These are phyloP conservation scores for Pseudoscleropodium purum DNA, from an alignment of 225 moss, liverwort and hornwort species.

Conservation along the genomic window DNA sequence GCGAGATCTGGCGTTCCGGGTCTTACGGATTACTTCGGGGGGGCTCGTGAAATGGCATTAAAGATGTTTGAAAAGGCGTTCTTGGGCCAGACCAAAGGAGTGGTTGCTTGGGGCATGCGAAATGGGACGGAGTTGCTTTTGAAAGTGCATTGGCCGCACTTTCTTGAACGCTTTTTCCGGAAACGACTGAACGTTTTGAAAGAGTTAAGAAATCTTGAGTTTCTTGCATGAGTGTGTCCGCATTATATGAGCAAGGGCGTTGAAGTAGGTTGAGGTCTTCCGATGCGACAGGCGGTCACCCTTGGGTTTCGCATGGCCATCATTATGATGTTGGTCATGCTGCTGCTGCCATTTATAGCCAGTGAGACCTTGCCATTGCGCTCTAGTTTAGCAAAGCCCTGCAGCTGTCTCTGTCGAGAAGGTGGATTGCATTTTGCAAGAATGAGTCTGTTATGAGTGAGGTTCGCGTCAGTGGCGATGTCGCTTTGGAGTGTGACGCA, in stretches of 20 bases:
- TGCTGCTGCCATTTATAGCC: neutral
- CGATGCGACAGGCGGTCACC: neutral
- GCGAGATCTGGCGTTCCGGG: constrained; percentile 4
- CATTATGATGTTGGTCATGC: neutral
- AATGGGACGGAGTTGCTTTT: neutral
- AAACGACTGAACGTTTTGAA: neutral
- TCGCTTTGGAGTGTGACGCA: neutral
- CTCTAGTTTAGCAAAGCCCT: neutral
- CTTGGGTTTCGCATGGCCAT: neutral
- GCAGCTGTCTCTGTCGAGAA: neutral
- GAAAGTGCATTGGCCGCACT: neutral
- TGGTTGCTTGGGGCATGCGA: neutral
- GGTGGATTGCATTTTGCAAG: neutral
- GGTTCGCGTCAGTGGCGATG: neutral
- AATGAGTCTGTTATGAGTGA: neutral
- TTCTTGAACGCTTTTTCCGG: neutral
- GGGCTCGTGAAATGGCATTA: neutral
- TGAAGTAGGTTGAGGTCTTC: neutral
- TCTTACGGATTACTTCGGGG: neutral
- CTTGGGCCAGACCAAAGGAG: neutral
- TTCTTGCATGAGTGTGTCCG: neutral
- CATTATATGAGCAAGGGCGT: neutral
- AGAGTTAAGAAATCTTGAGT: neutral
- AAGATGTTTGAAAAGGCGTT: neutral
- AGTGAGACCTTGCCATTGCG: neutral